phyloP scores from a whole-genome alignment of 306 rosid species.

The Prunus salicina region DNA sequence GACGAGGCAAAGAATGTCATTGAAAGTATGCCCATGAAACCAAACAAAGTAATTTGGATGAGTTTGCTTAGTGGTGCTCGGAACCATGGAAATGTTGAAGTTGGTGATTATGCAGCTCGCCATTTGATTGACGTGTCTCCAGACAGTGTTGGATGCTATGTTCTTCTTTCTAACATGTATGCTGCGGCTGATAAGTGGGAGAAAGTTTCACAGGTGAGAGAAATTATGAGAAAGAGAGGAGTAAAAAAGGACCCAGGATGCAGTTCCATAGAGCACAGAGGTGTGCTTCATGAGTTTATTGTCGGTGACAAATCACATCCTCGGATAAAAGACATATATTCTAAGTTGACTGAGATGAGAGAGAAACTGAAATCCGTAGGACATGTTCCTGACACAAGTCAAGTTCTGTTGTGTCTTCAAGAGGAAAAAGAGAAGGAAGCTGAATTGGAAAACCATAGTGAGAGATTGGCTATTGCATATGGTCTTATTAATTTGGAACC shows the following conservation, averaged over 20 bases:
- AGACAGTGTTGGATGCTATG: constrained; percentile 42
- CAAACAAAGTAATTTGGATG: constrained; percentile 61
- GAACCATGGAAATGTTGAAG: constrained; percentile 37
- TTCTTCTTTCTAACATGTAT: constrained; percentile 53
- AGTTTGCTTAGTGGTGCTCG: constrained; percentile 57
- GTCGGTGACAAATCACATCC: constrained; percentile 55
- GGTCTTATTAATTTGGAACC: constrained; percentile 45
- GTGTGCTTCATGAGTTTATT: constrained; percentile 43
- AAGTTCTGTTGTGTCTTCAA: constrained; percentile 47
- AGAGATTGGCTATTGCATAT: constrained; percentile 60
- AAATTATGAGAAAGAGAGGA: constrained; percentile 49
- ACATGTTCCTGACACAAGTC: constrained; percentile 62
- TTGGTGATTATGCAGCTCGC: constrained; percentile 50
- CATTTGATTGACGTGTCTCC: constrained; percentile 45
- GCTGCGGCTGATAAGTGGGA: constrained; percentile 53
- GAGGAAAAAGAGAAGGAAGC: constrained; percentile 43
- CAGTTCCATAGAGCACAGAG: constrained; percentile 52
- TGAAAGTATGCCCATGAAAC: constrained; percentile 50
- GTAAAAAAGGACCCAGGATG: constrained; percentile 51
- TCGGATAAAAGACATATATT: constrained; percentile 35
- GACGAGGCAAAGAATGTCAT: constrained; percentile 48
- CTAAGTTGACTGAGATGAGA: constrained; percentile 52
- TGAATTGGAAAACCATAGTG: constrained; percentile 56
- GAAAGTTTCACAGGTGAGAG: constrained; percentile 49
- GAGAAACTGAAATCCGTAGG: constrained; percentile 44